These are phyloP conservation scores for Anthoceros angustus DNA, from an alignment of 225 moss, liverwort and hornwort species.

Conservation along the genomic window DNA sequence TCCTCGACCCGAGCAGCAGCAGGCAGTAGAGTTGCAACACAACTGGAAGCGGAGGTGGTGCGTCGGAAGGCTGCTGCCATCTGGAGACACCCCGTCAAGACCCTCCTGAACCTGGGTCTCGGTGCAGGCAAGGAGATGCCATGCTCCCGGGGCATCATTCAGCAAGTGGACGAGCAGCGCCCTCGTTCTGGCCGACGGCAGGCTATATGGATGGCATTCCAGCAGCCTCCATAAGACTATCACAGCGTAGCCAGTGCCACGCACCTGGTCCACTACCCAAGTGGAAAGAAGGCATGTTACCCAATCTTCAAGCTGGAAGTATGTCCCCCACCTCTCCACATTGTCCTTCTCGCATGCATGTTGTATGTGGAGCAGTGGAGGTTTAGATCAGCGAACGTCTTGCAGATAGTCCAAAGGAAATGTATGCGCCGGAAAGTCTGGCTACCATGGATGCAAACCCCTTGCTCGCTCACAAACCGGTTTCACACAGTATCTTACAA, in stretches of 20 bases:
- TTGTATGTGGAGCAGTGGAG: too few species aligned
- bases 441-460: too few species aligned
- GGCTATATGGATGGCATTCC: not conserved
- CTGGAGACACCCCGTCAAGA: too few species aligned
- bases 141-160: not conserved
- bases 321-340: too few species aligned
- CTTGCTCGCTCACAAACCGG: too few species aligned
- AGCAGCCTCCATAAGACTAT: not conserved
- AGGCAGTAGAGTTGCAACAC: not conserved
- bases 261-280: not conserved
- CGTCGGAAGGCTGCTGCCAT: not conserved
- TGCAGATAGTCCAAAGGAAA: too few species aligned
- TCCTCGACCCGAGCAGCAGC: not conserved
- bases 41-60: not conserved
- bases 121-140: too few species aligned
- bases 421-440: too few species aligned
- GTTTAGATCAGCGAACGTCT: too few species aligned
- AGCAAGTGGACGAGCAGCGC: constrained; percentile 1
- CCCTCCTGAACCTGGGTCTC: too few species aligned
- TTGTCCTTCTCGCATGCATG: too few species aligned
- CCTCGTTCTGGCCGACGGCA: not conserved
- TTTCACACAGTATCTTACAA: too few species aligned
- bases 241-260: not conserved
- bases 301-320: not conserved
- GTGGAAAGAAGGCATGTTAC: not conserved